Evolutionary conservation across 495 filamentous ascomycete species (phyloP).

Genomic region (Xylaria palmicola): DNA sequence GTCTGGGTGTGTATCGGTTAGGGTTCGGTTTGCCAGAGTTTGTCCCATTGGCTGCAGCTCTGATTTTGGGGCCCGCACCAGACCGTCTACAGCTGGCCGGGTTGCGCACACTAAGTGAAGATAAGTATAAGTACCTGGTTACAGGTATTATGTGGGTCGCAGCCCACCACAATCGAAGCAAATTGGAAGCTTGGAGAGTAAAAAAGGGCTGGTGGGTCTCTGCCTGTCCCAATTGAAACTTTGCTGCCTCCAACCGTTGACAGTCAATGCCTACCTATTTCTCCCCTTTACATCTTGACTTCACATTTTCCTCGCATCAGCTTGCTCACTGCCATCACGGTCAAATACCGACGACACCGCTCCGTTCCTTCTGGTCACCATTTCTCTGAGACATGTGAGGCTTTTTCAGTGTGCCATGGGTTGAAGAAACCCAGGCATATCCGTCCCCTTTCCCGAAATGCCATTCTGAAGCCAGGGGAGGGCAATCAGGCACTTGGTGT

Average conservation of each 20-base stretch:
- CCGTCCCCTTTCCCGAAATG: constrained; percentile 25
- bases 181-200: no score
- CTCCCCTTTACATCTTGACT: not conserved
- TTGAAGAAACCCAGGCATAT: constrained; percentile 19
- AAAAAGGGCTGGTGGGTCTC: no score
- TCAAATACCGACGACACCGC: not conserved
- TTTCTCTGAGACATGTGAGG: constrained; percentile 46
- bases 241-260: no score
- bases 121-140: not conserved
- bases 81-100: not conserved
- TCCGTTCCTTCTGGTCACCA: not conserved
- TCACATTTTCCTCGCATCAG: not conserved
- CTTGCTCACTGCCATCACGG: no score
- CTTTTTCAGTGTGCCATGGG: constrained; percentile 30
- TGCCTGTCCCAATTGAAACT: no score
- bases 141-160: not conserved
- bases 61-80: not conserved
- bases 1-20: constrained; percentile 31
- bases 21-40: constrained; percentile 30
- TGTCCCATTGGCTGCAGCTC: constrained; percentile 25
- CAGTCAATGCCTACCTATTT: no score
- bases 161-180: constrained; percentile 12
- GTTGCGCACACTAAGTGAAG: not conserved
- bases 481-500: constrained; percentile 42
- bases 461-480: constrained; percentile 51